Evolutionary conservation across 2,329 filamentous ascomycete genomes (phyloP), one percentile per base, ranked within the genome.

Genomic region (Xylariaceae sp.): DNA sequence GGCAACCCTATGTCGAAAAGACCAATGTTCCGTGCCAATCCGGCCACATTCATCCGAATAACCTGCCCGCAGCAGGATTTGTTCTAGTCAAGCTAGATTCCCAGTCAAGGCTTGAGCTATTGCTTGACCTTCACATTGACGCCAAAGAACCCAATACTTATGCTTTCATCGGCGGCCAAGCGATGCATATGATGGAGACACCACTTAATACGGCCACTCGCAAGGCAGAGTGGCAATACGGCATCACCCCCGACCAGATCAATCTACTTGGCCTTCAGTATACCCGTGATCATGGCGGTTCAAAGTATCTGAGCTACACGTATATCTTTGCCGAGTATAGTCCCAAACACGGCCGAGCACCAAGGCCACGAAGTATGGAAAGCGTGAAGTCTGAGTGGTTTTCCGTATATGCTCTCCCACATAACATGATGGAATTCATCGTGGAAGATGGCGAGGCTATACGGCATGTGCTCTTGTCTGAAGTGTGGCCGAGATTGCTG

Each of bases 251-350:
- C 2, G 7, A 37, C 3, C 41, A 58, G 19, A 2, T 60, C 41
- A 50, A 51, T 1, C 4, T 37, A 2, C 42, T 56, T 7, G 45
- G 51, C 6, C 7, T 50, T 0, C 4, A 30, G 5, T 60, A 46
- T 8, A 56, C 11, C 26, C 44, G 26, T 1, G 56, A 60, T 6
- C 58, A 60, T 8, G 58, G 57, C 4, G 57, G 58, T 29, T 3
- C 35, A n/a, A 55, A 52, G 37, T 45, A 53, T 30, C 11, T 60
- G 4, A 41, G 37, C 9, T 60, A 60, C 19, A 54, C 53, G 8
- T 60, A 60, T 31, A 19, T 60, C 6, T 56, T 58, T 12, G 56
- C 56, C 3, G 50, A 50, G 44, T 60, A 58, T 34, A 47, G 50
- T 11, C 47, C 55, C 3, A 30, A 7, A 12, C 29, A 53, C 30